Evolutionary conservation across 2,329 filamentous ascomycete species (phyloP).

Genomic region (Huntiella decipiens): DNA sequence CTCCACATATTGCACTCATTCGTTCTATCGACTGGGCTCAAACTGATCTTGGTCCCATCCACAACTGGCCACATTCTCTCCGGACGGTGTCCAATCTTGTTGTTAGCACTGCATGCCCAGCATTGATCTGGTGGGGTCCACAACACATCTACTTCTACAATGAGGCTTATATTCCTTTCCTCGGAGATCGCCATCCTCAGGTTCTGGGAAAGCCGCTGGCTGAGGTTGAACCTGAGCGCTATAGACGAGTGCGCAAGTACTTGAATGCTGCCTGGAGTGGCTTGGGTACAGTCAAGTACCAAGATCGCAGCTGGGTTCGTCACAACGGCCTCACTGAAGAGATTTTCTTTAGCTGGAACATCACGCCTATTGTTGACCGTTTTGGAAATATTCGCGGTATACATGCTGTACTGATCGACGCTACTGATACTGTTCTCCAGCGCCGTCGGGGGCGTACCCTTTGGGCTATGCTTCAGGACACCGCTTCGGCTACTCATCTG

Average conservation of each 20-base stretch:
- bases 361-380: constrained; percentile 56
- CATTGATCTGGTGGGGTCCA: constrained; percentile 62
- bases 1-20: constrained; percentile 54
- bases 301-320: constrained; percentile 55
- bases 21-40: constrained; percentile 53
- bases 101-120: constrained; percentile 59
- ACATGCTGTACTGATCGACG: constrained; percentile 68
- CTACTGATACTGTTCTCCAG: constrained; percentile 58
- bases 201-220: constrained; percentile 57
- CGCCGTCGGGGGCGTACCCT: constrained; percentile 65
- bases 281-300: constrained; percentile 68
- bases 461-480: constrained; percentile 58
- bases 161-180: constrained; percentile 50
- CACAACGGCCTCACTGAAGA: constrained; percentile 57
- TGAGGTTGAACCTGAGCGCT: constrained; percentile 56
- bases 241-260: constrained; percentile 48
- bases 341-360: constrained; percentile 66
- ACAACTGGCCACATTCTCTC: constrained; percentile 51
- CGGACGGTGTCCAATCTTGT: constrained; percentile 65
- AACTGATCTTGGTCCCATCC: constrained; percentile 57
- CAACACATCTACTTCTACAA: constrained; percentile 54
- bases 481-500: constrained; percentile 51
- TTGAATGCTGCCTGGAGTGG: constrained; percentile 50
- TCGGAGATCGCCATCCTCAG: constrained; percentile 55
- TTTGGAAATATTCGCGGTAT: constrained; percentile 58